These are phyloP conservation scores for Leishmania tropica DNA, from an alignment of 208 protist genomes.

Conservation along the genomic window DNA sequence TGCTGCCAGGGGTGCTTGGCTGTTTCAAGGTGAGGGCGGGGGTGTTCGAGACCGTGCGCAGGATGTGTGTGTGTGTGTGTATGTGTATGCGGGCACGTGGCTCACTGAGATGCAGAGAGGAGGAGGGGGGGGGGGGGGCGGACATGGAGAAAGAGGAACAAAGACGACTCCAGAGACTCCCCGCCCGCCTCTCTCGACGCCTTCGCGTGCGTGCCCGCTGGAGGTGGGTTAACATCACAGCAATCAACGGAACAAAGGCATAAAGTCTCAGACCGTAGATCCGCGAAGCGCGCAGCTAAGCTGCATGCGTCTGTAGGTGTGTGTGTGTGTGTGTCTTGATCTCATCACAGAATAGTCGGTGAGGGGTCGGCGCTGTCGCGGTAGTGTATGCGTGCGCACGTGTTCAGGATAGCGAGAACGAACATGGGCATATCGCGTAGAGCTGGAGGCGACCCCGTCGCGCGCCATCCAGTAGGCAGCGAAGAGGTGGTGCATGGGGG, in stretches of 20 bases:
- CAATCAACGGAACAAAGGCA: no score
- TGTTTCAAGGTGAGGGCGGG: neutral
- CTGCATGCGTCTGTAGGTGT: no score
- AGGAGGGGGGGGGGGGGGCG: no score
- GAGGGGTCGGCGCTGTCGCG: neutral
- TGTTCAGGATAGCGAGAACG: neutral
- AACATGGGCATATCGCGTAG: neutral
- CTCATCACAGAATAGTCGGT: neutral
- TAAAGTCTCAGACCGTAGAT: no score
- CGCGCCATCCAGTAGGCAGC: neutral
- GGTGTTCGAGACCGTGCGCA: neutral
- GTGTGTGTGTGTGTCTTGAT: constrained; percentile 1
- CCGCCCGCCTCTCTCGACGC: no score
- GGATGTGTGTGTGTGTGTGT: neutral
- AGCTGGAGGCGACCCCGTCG: neutral
- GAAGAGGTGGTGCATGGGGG: neutral
- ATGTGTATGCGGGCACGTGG: no score
- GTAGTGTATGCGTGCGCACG: neutral
- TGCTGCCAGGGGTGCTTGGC: neutral
- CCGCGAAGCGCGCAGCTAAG: no score
- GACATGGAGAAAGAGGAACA: no score
- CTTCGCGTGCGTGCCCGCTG: no score
- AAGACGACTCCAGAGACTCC: no score
- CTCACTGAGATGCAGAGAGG: no score
- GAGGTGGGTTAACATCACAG: no score